Conservation (phyloP, 2,329 filamentous ascomycete genomes). For the Hymenoscyphus fraxineus region DNA sequence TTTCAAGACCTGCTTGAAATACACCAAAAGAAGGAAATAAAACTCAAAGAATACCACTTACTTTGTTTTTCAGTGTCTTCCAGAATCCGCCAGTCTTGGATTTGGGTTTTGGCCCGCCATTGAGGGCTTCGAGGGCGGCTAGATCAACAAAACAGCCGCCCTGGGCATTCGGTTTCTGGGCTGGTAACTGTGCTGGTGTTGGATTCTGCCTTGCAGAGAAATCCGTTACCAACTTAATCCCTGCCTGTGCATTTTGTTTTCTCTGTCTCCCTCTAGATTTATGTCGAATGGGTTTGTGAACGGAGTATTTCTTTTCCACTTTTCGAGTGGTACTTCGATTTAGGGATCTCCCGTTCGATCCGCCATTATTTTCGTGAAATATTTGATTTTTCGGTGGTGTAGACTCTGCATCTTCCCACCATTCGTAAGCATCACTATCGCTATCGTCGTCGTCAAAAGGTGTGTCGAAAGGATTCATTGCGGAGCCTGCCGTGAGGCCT, state of each 20-base stretch:
- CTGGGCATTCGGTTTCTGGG: slow-evolving; percentile 20
- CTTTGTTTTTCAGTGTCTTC: slow-evolving; percentile 31
- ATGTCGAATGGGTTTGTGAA: slow-evolving; percentile 37
- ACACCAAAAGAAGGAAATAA: no score
- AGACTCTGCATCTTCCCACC: slow-evolving; percentile 32
- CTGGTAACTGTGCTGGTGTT: slow-evolving; percentile 41
- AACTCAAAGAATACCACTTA: no score
- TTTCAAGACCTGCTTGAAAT: no score
- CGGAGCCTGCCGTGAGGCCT: slow-evolving; percentile 15
- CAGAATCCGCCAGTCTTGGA: slow-evolving; percentile 27
- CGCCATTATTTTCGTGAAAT: slow-evolving; percentile 17
- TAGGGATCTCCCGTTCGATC: slow-evolving; percentile 14
- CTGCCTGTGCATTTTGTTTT: slow-evolving; percentile 56
- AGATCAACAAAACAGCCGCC: slow-evolving; percentile 44
- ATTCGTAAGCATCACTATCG: slow-evolving; percentile 26
- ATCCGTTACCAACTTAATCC: slow-evolving; percentile 67
- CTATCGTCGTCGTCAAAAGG: slow-evolving; percentile 24
- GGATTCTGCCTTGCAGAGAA: slow-evolving; percentile 50
- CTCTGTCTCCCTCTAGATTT: slow-evolving; percentile 61
- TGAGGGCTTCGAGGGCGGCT: slow-evolving; percentile 56
- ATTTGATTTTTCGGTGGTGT: slow-evolving; percentile 25
- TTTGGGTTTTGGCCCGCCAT: slow-evolving; percentile 33
- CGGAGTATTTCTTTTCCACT: slow-evolving; percentile 29
- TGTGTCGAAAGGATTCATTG: slow-evolving; percentile 28
- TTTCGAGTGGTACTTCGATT: slow-evolving; percentile 21